Conservation (phyloP, 306 rosid species). For the Lotus japonicus region DNA sequence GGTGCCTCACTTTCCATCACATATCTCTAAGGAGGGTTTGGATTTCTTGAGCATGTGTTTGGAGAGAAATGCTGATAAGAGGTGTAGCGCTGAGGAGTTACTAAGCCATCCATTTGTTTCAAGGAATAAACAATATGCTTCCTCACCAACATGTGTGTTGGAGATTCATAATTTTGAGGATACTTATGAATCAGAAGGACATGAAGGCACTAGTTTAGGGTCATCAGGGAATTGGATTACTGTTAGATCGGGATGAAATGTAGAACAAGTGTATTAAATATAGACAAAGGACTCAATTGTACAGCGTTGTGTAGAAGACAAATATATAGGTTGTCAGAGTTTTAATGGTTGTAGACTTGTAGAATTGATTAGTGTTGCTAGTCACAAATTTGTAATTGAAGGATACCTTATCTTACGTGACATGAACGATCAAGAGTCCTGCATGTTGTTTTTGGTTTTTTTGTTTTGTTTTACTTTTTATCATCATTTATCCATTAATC, state of each 20-base stretch:
- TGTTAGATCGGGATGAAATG: constrained; percentile 34
- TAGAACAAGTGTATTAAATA: not conserved
- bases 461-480: not conserved
- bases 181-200: not conserved
- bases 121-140: not conserved
- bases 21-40: constrained; percentile 38
- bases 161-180: constrained; percentile 21
- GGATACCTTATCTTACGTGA: not conserved
- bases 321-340: not conserved
- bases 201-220: not conserved
- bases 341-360: too few species aligned
- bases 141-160: constrained; percentile 46
- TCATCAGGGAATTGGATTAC: constrained; percentile 53
- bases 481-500: too few species aligned
- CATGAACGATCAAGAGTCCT: not conserved
- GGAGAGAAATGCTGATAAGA: constrained; percentile 43
- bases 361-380: not conserved
- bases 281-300: constrained; percentile 20
- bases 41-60: constrained; percentile 57
- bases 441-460: not conserved
- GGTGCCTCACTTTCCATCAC: constrained; percentile 42
- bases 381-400: not conserved
- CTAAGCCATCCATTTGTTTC: constrained; percentile 57
- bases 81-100: constrained; percentile 33
- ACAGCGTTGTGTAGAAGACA: constrained; percentile 16